Evolutionary conservation across 2,329 filamentous ascomycete genomes (phyloP).

Genomic region (Alternaria sp.): DNA sequence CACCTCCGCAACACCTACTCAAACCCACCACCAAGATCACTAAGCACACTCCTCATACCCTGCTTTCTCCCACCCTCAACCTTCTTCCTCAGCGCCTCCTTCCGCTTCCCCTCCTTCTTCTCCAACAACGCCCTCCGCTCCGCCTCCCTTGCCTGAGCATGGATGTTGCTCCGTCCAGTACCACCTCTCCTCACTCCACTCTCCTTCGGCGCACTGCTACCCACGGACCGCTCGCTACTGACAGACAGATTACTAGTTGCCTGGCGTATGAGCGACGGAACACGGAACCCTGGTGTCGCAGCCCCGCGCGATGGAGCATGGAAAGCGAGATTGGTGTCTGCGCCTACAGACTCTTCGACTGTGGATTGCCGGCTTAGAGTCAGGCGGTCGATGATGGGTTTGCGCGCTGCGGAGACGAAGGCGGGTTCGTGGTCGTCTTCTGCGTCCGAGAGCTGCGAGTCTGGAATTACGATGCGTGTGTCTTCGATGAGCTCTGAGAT

Average conservation of each 20-base stretch:
- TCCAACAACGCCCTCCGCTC: slow-evolving; percentile 61
- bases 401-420: slow-evolving; percentile 46
- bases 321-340: slow-evolving; percentile 62
- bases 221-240: slow-evolving; percentile 44
- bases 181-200: slow-evolving; percentile 55
- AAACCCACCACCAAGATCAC: slow-evolving; percentile 43
- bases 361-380: slow-evolving; percentile 65
- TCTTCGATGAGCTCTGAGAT: slow-evolving; percentile 83
- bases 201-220: slow-evolving; percentile 30
- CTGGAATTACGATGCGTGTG: slow-evolving; percentile 60
- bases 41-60: slow-evolving; percentile 43
- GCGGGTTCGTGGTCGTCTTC: slow-evolving; percentile 44
- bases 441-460: slow-evolving; percentile 53
- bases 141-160: slow-evolving; percentile 65
- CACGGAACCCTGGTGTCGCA: slow-evolving; percentile 60
- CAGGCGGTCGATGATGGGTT: slow-evolving; percentile 73
- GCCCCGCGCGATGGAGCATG: slow-evolving; percentile 51
- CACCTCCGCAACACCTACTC: slow-evolving; percentile 28
- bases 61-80: slow-evolving; percentile 37
- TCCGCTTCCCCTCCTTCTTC: slow-evolving; percentile 58
- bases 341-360: slow-evolving; percentile 30
- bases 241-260: slow-evolving; percentile 66
- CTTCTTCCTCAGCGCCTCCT: slow-evolving; percentile 56
- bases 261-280: slow-evolving; percentile 73
- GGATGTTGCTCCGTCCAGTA: slow-evolving; percentile 66